Evolutionary conservation across 1,284 basidiomycete species (phyloP).

Genomic region (Leccinum pallidistipes): DNA sequence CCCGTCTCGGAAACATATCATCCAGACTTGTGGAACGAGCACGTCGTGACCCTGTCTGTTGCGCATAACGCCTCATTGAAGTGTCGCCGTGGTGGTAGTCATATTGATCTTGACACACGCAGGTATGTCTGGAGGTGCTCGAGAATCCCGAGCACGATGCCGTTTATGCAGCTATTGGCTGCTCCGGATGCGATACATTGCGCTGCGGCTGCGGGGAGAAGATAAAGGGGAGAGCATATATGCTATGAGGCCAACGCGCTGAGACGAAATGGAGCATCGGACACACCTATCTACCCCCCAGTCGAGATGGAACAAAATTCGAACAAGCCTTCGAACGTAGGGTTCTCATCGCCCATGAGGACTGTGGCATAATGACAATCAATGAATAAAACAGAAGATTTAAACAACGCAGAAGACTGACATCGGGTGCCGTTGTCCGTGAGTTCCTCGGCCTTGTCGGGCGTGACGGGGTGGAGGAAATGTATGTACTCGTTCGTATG

Average conservation of each 20-base stretch:
- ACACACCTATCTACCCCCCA: slow-evolving; percentile 84
- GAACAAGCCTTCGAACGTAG: slow-evolving; percentile 94
- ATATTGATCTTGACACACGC: slow-evolving; percentile 95
- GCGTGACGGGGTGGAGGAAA: slow-evolving; percentile 85
- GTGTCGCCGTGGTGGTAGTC: slow-evolving; percentile 97
- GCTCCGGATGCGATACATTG: slow-evolving; percentile 79
- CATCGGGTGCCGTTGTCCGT: slow-evolving; percentile 84
- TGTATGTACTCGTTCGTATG: slow-evolving; percentile 75
- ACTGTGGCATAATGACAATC: slow-evolving; percentile 44
- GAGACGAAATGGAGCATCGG: background rate
- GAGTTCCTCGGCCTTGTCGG: slow-evolving; percentile 83
- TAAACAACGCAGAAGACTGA: background rate
- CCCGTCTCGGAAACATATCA: slow-evolving; percentile 90
- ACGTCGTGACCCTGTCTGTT: slow-evolving; percentile 95
- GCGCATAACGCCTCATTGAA: slow-evolving; percentile 99
- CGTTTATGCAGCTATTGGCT: slow-evolving; percentile 96
- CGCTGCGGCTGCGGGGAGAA: slow-evolving; percentile 63
- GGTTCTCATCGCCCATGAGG: slow-evolving; percentile 93
- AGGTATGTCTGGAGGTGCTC: slow-evolving; percentile 82
- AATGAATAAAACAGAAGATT: background rate
- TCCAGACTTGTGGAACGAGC: slow-evolving; percentile 88
- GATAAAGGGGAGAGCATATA: background rate
- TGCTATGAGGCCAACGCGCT: background rate
- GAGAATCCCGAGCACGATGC: slow-evolving; percentile 89
- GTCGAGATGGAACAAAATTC: slow-evolving; percentile 98